Evolutionary conservation across 805 yeast species (phyloP).

Genomic region (Starmerella apicola): DNA sequence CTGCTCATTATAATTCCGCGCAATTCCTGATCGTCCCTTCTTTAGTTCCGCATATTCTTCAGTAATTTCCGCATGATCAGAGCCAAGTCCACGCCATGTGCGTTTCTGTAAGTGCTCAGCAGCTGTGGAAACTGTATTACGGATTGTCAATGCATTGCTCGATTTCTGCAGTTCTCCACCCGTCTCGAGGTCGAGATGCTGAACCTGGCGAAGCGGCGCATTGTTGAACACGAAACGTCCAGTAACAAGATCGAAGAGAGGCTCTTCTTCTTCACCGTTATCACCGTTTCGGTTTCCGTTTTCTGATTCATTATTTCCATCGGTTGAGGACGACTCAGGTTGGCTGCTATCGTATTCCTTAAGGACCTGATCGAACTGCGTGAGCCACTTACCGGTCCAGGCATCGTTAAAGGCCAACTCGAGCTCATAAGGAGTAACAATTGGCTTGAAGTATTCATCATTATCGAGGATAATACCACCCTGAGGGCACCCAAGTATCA

Average conservation of each 20-base stretch:
- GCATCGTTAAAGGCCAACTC: slow-evolving; percentile 64
- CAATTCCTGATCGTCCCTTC: slow-evolving; percentile 77
- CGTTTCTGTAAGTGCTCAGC: slow-evolving; percentile 62
- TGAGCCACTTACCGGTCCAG: slow-evolving; percentile 93
- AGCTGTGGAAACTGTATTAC: slow-evolving; percentile 78
- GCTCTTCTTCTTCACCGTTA: slow-evolving; percentile 38
- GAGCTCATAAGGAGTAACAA: slow-evolving; percentile 86
- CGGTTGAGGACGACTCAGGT: too few relatives aligned
- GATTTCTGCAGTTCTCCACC: slow-evolving; percentile 23
- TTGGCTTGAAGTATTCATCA: slow-evolving; percentile 70
- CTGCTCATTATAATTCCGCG: slow-evolving; percentile 80
- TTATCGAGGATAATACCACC: slow-evolving; percentile 82
- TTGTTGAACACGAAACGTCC: slow-evolving; percentile 61
- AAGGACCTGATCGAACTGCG: slow-evolving; percentile 56
- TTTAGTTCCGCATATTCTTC: slow-evolving; percentile 69
- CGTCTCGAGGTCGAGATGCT: slow-evolving; percentile 50
- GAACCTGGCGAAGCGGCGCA: slow-evolving; percentile 57
- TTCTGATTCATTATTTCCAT: slow-evolving; percentile 17
- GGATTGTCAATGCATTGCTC: slow-evolving; percentile 41
- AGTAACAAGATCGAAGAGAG: slow-evolving; percentile 79
- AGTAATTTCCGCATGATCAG: slow-evolving; percentile 47
- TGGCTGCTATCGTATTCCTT: slow-evolving; percentile 3
- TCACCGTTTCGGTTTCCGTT: slow-evolving; percentile 16
- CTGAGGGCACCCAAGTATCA: slow-evolving; percentile 85
- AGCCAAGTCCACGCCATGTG: slow-evolving; percentile 82